Percentiles rank a stretch among this genome's conserved stretches.
These are phyloP conservation scores for Penicillium sp. DNA, from an alignment of 2,329 filamentous ascomycete species.

Conservation along the genomic window DNA sequence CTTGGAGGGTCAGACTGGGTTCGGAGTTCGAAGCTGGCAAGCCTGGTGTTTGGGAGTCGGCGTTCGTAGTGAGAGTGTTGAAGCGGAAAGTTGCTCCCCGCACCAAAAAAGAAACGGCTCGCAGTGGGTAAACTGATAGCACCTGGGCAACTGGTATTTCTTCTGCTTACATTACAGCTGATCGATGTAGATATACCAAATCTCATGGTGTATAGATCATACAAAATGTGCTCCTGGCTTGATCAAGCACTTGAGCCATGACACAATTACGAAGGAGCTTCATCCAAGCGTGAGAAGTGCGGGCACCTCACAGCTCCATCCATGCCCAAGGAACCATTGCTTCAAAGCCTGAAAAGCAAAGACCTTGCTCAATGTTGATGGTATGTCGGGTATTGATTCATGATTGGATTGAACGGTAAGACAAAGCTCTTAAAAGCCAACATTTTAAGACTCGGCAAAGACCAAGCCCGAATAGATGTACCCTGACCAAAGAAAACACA, in stretches of 20 bases:
- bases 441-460: conserved; percentile 19
- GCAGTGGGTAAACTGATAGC: conserved; percentile 5
- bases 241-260: no score
- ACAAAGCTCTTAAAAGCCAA: conserved; percentile 3
- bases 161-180: no score
- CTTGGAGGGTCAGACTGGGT: background rate
- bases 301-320: no score
- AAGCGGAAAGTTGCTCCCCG: conserved; percentile 14
- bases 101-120: conserved; percentile 16
- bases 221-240: no score
- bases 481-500: conserved; percentile 21
- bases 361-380: background rate
- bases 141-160: no score
- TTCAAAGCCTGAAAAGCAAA: no score
- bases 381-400: conserved; percentile 22
- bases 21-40: background rate
- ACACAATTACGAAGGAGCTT: no score
- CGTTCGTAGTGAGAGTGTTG: background rate
- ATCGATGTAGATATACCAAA: no score
- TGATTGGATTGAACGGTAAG: conserved; percentile 9
- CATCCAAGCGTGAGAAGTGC: no score
- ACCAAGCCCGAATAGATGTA: conserved; percentile 20
- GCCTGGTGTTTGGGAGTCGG: background rate
- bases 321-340: no score
- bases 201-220: no score